These are phyloP conservation scores for Bipolaris victoriae DNA, from an alignment of 2,329 filamentous ascomycete genomes.

Conservation along the genomic window DNA sequence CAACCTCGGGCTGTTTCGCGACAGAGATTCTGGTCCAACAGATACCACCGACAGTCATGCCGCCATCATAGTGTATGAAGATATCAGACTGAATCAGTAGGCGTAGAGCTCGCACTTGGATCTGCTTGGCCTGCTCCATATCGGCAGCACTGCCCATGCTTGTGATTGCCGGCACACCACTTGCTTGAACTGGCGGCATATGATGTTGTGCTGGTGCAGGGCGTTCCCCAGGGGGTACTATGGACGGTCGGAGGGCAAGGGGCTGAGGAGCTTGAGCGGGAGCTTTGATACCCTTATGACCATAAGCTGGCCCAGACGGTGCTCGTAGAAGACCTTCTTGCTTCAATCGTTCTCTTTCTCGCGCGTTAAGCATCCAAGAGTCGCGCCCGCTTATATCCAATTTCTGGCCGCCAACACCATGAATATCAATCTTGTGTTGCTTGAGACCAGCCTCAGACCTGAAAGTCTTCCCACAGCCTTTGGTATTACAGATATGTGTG, in stretches of 20 bases:
- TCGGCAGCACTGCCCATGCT: constrained; percentile 27
- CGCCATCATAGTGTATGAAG: constrained; percentile 34
- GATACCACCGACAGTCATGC: constrained; percentile 30
- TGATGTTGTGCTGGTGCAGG: neutral
- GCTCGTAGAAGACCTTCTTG: constrained; percentile 18
- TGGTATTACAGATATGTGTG: constrained; percentile 18
- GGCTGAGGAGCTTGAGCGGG: neutral
- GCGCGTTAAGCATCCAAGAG: constrained; percentile 31
- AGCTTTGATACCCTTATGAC: neutral
- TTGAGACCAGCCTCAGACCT: constrained; percentile 29
- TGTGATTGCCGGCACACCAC: constrained; percentile 1
- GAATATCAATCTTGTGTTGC: constrained; percentile 29
- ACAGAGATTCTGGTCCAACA: constrained; percentile 37
- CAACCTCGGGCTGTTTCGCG: constrained; percentile 26
- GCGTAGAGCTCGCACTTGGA: constrained; percentile 35
- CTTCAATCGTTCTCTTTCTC: constrained; percentile 22
- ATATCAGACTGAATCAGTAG: constrained; percentile 39
- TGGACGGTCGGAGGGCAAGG: neutral
- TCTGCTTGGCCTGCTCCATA: constrained; percentile 31
- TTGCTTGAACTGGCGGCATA: neutral
- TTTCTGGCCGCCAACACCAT: constrained; percentile 29
- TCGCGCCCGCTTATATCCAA: constrained; percentile 30
- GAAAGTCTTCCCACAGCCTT: constrained; percentile 24
- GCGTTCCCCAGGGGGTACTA: neutral
- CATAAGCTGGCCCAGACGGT: constrained; percentile 4